Conservation (phyloP, 2,329 filamentous ascomycete genomes). For the Xylaria polymorpha region DNA sequence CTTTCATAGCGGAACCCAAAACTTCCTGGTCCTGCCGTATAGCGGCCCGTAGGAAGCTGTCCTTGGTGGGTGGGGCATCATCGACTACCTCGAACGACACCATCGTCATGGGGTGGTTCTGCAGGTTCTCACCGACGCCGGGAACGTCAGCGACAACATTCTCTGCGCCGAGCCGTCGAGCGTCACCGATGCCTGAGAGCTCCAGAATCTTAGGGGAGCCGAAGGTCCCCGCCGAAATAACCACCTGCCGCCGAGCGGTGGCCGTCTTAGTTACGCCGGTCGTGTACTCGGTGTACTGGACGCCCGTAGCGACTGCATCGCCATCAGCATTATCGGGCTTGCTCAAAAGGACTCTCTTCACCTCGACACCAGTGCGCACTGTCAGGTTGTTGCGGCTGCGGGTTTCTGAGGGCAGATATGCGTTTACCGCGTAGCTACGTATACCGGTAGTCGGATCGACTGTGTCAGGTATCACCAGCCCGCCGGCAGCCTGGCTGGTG, state of each 20-base stretch:
- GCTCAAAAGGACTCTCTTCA: not conserved
- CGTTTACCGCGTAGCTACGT: slow-evolving; percentile 42
- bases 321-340: not conserved
- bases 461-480: slow-evolving; percentile 39
- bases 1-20: slow-evolving; percentile 35
- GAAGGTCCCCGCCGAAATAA: slow-evolving; percentile 38
- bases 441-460: slow-evolving; percentile 33
- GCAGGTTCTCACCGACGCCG: slow-evolving; percentile 39
- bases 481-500: too few relatives aligned
- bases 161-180: slow-evolving; percentile 23
- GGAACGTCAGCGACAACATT: slow-evolving; percentile 25
- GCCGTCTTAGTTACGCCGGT: not conserved
- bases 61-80: slow-evolving; percentile 31
- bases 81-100: slow-evolving; percentile 37
- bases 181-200: slow-evolving; percentile 39
- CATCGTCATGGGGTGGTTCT: slow-evolving; percentile 37
- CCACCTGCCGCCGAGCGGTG: slow-evolving; percentile 35
- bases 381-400: slow-evolving; percentile 37
- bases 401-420: slow-evolving; percentile 36
- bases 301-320: not conserved
- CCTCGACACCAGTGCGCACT: slow-evolving; percentile 3
- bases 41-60: too few relatives aligned
- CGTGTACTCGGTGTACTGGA: not conserved
- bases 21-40: slow-evolving; percentile 40
- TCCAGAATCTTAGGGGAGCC: slow-evolving; percentile 43